phyloP scores from a whole-genome alignment of 148 eudicot genomes.

The Fagopyrum tataricum region DNA sequence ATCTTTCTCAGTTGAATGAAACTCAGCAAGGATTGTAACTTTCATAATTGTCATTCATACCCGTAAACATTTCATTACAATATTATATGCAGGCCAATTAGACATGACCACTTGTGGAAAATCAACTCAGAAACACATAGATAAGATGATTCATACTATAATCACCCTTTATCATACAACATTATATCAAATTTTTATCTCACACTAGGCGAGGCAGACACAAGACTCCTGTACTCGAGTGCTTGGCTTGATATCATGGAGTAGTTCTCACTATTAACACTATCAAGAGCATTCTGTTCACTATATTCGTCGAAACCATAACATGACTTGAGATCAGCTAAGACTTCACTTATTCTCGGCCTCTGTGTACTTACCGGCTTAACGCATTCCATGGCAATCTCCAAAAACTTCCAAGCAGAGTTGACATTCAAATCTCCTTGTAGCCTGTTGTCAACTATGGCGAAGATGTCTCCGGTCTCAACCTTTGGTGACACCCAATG shows the following conservation, averaged over 20 bases:
- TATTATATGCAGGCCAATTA: too few relatives aligned
- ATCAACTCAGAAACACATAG: too few relatives aligned
- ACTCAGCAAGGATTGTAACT: too few relatives aligned
- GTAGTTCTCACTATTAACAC: background rate
- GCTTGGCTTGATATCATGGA: background rate
- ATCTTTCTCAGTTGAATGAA: too few relatives aligned
- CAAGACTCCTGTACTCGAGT: background rate
- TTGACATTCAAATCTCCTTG: background rate
- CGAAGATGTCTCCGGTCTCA: background rate
- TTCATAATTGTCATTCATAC: too few relatives aligned
- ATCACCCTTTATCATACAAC: too few relatives aligned
- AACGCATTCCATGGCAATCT: background rate
- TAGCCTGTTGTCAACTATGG: conserved; percentile 2
- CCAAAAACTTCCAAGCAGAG: too few relatives aligned
- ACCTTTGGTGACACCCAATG: background rate
- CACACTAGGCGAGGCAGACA: too few relatives aligned
- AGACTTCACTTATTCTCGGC: conserved; percentile 2
- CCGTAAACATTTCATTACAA: too few relatives aligned
- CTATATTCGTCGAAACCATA: background rate
- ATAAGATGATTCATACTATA: too few relatives aligned
- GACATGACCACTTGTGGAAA: too few relatives aligned
- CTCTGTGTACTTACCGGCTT: background rate
- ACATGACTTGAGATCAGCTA: background rate
- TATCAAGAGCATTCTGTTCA: background rate
- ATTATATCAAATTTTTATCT: too few relatives aligned